Evolutionary conservation across 2,329 filamentous ascomycete species (phyloP), one percentile per base, ranked within the genome.

Genomic region (Claviceps lovelessii): DNA sequence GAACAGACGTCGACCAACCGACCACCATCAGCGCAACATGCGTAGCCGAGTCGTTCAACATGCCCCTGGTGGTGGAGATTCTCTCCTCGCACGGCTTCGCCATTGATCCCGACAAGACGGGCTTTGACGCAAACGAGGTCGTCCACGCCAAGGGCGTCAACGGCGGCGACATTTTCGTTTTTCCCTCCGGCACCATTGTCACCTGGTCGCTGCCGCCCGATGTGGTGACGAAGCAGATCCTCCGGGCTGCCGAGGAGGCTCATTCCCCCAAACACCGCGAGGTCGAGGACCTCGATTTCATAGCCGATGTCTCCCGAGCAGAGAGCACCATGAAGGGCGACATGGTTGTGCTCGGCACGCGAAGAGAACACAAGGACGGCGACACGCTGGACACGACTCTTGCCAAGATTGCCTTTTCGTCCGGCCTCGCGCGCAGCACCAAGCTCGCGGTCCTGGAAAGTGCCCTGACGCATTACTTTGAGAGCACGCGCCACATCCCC

Each of bases 361-460:
- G 85, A 58, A 68, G 72, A 42, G 76, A 79, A 46, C 58, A 64
- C 56, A 61, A 68, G n/a, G 68, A 71, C 23, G 72, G 72, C 48
- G 72, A 74, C 61, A 70, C 67, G 10, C 67, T 78, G 11, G 78
- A 79, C 62, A 80, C 75, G 1, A 87, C 91, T 1, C 77, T 96
- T 15, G 90, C 90, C 61, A 96, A 97, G 67, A 91, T 97, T 58
- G 93, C 93, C 47, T 97, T 97, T 69, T 96, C 91, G 0, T 96
- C 90, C 0, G 91, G 91, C 2, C 79, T 98, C 10, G 91, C 93
- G 5, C 80, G 93, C 54, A 93, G 86, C 63, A 96, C 93, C 6
- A 97, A 97, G 68, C 79, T 98, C 13, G 91, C 90, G 42, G 89
- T 95, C 3, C 79, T 98, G 28, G 93, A 98, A 70, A 86, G 82